These are phyloP conservation scores for Fusarium foetens DNA, from an alignment of 2,329 filamentous ascomycete genomes.

Conservation along the genomic window DNA sequence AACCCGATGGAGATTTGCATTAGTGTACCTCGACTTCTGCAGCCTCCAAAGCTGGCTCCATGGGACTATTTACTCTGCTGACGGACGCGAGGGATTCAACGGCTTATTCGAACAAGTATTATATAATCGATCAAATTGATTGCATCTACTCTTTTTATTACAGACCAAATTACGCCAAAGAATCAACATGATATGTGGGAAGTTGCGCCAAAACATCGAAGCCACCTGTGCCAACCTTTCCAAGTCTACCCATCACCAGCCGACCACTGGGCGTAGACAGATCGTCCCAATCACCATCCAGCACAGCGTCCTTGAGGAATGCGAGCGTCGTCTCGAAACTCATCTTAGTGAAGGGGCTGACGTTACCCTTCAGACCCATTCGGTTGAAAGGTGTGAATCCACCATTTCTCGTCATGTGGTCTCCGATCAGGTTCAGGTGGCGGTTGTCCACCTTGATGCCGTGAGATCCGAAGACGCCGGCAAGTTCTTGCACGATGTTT, in stretches of 20 bases:
- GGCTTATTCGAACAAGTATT: background rate
- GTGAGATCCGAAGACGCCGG: constrained; percentile 87
- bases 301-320: constrained; percentile 90
- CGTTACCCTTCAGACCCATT: constrained; percentile 84
- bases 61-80: background rate
- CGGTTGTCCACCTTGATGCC: constrained; percentile 91
- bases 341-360: constrained; percentile 97
- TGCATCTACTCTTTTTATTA: constrained; percentile 38
- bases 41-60: background rate
- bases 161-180: constrained; percentile 42
- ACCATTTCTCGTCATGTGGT: constrained; percentile 96
- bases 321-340: constrained; percentile 97
- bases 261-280: constrained; percentile 85
- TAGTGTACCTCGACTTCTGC: background rate
- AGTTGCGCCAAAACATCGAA: constrained; percentile 84
- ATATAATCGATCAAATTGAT: constrained; percentile 25
- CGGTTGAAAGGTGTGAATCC: constrained; percentile 92
- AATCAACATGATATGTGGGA: constrained; percentile 60
- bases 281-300: constrained; percentile 91
- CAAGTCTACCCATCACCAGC: constrained; percentile 86
- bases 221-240: constrained; percentile 86
- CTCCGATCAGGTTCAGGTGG: constrained; percentile 94
- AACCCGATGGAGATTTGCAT: background rate
- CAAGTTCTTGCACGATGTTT: constrained; percentile 87
- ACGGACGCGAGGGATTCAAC: background rate